A percentile compares a stretch with the other conserved stretches of the same genome.
Conservation (phyloP, 495 filamentous ascomycete species). For the Aspergillus sclerotiicarbonarius region DNA sequence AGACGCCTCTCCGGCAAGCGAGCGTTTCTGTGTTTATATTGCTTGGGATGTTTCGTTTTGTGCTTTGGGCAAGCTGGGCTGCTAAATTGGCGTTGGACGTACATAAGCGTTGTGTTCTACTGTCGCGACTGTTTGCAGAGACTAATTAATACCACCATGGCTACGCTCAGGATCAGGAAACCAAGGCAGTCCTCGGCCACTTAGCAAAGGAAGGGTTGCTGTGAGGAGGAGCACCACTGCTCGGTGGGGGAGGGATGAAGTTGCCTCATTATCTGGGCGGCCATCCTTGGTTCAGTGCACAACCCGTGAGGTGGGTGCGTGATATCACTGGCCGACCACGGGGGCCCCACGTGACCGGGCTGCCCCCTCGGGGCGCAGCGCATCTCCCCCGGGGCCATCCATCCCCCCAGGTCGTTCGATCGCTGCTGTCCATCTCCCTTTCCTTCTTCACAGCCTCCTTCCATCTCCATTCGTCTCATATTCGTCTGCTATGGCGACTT, state of each 20-base stretch:
- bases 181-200: slow-evolving; percentile 30
- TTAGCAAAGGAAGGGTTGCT: slow-evolving; percentile 28
- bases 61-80: slow-evolving; percentile 14
- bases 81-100: slow-evolving; percentile 28
- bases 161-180: slow-evolving; percentile 27
- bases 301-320: slow-evolving; percentile 43
- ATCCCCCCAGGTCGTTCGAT: slow-evolving; percentile 1
- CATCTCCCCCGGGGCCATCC: slow-evolving; percentile 9
- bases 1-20: slow-evolving; percentile 37
- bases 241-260: slow-evolving; percentile 6
- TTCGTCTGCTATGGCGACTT: slow-evolving; percentile 14
- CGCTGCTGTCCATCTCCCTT: slow-evolving; percentile 14
- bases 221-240: background rate
- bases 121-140: slow-evolving; percentile 18
- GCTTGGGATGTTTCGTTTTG: slow-evolving; percentile 16
- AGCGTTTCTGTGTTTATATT: slow-evolving; percentile 26
- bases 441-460: slow-evolving; percentile 12
- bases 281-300: slow-evolving; percentile 20
- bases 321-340: slow-evolving; percentile 42
- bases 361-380: slow-evolving; percentile 28
- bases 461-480: slow-evolving; percentile 12
- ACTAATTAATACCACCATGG: slow-evolving; percentile 40
- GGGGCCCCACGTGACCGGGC: slow-evolving; percentile 34
- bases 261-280: background rate
- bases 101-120: slow-evolving; percentile 32